phyloP scores from a whole-genome alignment of 2,329 filamentous ascomycete species.

The Chaetomiaceae sp. region DNA sequence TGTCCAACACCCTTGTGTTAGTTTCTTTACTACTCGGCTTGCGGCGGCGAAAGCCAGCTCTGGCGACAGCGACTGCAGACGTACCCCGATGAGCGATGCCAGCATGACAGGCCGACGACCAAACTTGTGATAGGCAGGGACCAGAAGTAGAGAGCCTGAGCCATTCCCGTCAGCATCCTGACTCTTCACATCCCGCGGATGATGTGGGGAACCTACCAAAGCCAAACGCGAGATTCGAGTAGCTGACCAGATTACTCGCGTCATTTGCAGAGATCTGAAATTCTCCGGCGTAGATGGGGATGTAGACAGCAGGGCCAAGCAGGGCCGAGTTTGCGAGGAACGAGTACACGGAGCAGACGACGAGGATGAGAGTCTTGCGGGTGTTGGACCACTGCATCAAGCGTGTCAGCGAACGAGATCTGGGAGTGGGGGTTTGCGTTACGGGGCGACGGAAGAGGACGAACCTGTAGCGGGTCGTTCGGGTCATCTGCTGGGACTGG shows the following conservation, averaged over 20 bases:
- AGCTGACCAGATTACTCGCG: conserved; percentile 51
- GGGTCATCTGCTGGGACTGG: conserved; percentile 57
- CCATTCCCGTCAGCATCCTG: background rate
- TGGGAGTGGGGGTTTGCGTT: no score
- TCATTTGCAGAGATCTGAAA: conserved; percentile 44
- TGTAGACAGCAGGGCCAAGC: conserved; percentile 51
- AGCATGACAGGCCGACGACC: conserved; percentile 37
- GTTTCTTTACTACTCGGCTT: no score
- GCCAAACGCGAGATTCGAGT: conserved; percentile 55
- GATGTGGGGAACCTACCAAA: conserved; percentile 37
- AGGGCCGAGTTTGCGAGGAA: conserved; percentile 52
- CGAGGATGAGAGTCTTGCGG: conserved; percentile 52
- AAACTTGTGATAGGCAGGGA: conserved; percentile 48
- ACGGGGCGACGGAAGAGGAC: background rate
- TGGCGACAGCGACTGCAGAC: no score
- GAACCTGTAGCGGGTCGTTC: conserved; percentile 53
- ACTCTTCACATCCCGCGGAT: background rate
- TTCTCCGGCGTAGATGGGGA: conserved; percentile 45
- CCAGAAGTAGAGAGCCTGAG: conserved; percentile 45
- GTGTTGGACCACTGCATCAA: conserved; percentile 42
- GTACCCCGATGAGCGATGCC: conserved; percentile 33
- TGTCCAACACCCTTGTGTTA: conserved; percentile 9
- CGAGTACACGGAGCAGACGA: conserved; percentile 49
- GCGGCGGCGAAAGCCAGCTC: no score
- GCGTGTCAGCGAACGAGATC: background rate